These are phyloP conservation scores for Kodamaea derodonti DNA, from an alignment of 1,139 yeast species.

Conservation along the genomic window DNA sequence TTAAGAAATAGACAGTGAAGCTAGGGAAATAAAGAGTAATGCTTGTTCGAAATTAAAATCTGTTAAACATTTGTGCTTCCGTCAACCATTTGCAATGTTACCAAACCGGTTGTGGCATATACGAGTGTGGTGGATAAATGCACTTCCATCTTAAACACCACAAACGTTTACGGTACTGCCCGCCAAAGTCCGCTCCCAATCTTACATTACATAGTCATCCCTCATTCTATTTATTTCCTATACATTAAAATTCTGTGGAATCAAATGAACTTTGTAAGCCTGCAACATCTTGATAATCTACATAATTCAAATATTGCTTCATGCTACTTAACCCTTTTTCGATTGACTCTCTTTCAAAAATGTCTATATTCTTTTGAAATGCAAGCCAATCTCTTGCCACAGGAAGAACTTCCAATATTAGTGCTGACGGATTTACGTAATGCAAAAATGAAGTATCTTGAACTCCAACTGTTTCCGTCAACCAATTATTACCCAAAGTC, in stretches of 20 bases:
- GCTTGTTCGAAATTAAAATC: too few relatives aligned
- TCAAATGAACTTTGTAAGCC: neutral
- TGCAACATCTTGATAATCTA: conserved; percentile 30
- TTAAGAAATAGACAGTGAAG: too few relatives aligned
- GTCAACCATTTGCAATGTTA: too few relatives aligned
- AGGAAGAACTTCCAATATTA: conserved; percentile 31
- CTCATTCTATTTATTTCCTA: too few relatives aligned
- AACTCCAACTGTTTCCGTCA: conserved; percentile 16
- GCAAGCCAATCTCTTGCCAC: conserved; percentile 31
- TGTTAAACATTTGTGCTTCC: too few relatives aligned
- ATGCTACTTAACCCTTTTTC: conserved; percentile 19
- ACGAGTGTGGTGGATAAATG: too few relatives aligned
- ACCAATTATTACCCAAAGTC: conserved; percentile 3
- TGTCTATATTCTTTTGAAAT: conserved; percentile 29
- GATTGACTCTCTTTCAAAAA: conserved; percentile 19
- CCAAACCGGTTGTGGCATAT: too few relatives aligned
- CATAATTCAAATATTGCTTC: conserved; percentile 30
- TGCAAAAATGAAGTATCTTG: conserved; percentile 18
- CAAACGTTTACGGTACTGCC: too few relatives aligned
- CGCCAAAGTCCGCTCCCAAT: too few relatives aligned
- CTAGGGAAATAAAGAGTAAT: too few relatives aligned
- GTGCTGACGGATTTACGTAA: conserved; percentile 11
- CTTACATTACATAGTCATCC: too few relatives aligned
- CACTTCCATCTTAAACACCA: too few relatives aligned
- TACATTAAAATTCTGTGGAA: neutral